A percentile compares a stretch with the other conserved stretches of the same genome.
These are phyloP conservation scores for Arbutus unedo DNA, from an alignment of 148 eudicot species.

Conservation along the genomic window DNA sequence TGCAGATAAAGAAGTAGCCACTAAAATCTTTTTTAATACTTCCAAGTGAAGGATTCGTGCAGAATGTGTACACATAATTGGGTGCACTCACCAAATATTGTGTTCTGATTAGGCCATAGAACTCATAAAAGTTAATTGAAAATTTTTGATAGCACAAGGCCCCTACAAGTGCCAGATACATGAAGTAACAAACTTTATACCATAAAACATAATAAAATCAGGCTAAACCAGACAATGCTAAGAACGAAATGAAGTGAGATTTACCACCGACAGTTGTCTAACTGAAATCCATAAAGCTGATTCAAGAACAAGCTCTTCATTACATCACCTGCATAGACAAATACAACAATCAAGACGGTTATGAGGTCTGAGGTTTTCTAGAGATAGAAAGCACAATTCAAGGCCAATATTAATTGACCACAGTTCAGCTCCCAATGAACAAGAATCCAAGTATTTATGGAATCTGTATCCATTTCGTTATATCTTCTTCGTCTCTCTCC, in stretches of 20 bases:
- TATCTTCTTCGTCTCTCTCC: constrained; percentile 35
- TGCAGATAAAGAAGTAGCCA: neutral
- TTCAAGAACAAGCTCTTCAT: constrained; percentile 92
- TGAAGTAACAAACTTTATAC: neutral
- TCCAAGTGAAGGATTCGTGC: neutral
- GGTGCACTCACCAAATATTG: too few relatives aligned
- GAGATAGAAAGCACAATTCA: neutral
- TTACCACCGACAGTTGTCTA: constrained; percentile 94
- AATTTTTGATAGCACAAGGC: neutral
- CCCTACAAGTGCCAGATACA: neutral
- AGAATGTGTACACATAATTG: neutral
- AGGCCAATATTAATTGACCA: neutral
- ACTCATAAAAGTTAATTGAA: neutral
- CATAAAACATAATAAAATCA: neutral
- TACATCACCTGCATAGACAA: constrained; percentile 65
- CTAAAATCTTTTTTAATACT: neutral
- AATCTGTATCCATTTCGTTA: neutral
- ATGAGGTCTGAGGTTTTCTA: constrained; percentile 10
- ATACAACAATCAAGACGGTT: neutral
- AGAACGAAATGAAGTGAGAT: neutral
- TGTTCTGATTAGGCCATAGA: neutral
- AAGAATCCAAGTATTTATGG: neutral
- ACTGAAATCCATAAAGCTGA: constrained; percentile 93
- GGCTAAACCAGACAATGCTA: neutral
- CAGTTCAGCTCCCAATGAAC: constrained; percentile 4